Percentiles rank a stretch among this genome's conserved stretches.
phyloP scores from a whole-genome alignment of 148 eudicot species.

The Rhododendron ovatum region DNA sequence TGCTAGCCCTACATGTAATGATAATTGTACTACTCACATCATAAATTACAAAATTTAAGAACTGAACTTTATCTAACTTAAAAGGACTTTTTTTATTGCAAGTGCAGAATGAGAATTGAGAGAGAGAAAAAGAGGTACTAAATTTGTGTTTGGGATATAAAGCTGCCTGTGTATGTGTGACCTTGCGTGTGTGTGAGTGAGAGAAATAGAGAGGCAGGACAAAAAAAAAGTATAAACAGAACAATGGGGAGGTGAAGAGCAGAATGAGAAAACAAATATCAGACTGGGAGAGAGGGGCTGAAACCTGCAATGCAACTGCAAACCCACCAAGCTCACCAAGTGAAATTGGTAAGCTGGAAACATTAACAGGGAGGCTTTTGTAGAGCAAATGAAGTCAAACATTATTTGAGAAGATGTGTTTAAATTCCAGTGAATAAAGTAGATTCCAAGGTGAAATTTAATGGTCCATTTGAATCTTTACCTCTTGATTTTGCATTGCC shows the following conservation, averaged over 20 bases:
- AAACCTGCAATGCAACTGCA: neutral
- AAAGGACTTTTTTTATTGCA: too few relatives aligned
- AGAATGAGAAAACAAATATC: neutral
- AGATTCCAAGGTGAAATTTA: neutral
- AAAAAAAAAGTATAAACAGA: neutral
- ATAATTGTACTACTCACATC: neutral
- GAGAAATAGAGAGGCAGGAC: neutral
- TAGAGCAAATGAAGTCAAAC: neutral
- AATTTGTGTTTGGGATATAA: neutral
- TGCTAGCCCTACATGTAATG: neutral
- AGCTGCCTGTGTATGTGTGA: neutral
- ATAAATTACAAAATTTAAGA: too few relatives aligned
- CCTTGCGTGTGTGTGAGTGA: too few relatives aligned
- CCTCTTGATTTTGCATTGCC: neutral
- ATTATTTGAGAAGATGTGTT: neutral
- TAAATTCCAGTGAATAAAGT: neutral
- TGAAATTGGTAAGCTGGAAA: neutral
- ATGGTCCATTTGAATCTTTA: neutral
- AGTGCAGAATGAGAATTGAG: neutral
- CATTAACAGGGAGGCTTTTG: neutral
- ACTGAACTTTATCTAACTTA: neutral
- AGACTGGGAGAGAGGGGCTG: neutral
- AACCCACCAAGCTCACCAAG: neutral
- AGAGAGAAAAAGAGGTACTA: neutral
- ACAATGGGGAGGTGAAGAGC: neutral